These are phyloP conservation scores for Vicia sativa DNA, from an alignment of 306 rosid genomes.

Conservation along the genomic window DNA sequence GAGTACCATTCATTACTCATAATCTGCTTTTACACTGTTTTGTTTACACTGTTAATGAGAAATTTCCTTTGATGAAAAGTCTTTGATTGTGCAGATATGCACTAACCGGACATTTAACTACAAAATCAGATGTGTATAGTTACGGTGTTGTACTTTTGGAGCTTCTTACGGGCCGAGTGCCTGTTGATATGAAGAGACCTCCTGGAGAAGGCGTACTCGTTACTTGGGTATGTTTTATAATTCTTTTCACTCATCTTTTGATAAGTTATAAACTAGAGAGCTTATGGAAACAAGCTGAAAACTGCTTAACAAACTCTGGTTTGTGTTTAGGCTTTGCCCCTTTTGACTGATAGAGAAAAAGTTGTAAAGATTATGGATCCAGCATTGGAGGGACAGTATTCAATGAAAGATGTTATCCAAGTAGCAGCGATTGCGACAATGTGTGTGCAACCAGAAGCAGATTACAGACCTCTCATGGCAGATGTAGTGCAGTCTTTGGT, in stretches of 20 bases:
- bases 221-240: slow-evolving; percentile 72
- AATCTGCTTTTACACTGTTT: slow-evolving; percentile 27
- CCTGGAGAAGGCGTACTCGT: slow-evolving; percentile 88
- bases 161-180: slow-evolving; percentile 90
- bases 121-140: slow-evolving; percentile 93
- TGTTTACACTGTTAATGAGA: slow-evolving; percentile 4
- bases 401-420: slow-evolving; percentile 92
- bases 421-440: slow-evolving; percentile 94
- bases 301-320: slow-evolving; percentile 23
- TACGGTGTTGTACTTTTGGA: slow-evolving; percentile 92
- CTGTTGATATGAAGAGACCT: slow-evolving; percentile 94
- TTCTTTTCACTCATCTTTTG: slow-evolving; percentile 21
- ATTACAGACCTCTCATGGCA: slow-evolving; percentile 95
- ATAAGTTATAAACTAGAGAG: neutral
- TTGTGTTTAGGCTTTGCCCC: slow-evolving; percentile 77
- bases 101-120: slow-evolving; percentile 91
- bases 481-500: slow-evolving; percentile 95
- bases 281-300: neutral
- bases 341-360: slow-evolving; percentile 82
- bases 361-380: slow-evolving; percentile 91
- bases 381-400: slow-evolving; percentile 81
- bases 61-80: slow-evolving; percentile 24
- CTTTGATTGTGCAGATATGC: slow-evolving; percentile 73
- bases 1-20: slow-evolving; percentile 59
- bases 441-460: slow-evolving; percentile 97